These are phyloP conservation scores for Trifolium repens DNA, from an alignment of 306 rosid genomes.

Conservation along the genomic window DNA sequence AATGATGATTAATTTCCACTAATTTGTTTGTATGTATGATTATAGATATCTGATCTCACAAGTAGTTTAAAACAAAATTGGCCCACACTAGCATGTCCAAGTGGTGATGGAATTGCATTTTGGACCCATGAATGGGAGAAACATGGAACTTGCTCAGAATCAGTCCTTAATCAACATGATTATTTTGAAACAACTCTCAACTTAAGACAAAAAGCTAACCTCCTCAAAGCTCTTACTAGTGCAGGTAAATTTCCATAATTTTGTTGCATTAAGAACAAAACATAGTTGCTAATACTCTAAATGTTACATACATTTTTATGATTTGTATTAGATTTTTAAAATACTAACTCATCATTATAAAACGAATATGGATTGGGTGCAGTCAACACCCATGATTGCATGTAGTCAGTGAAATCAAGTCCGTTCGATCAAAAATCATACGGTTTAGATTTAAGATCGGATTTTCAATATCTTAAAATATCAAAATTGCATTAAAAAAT, in stretches of 20 bases:
- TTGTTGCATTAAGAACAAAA: not conserved
- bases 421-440: too few relatives aligned
- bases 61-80: constrained; percentile 54
- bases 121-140: constrained; percentile 83
- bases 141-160: constrained; percentile 84
- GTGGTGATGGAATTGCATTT: constrained; percentile 57
- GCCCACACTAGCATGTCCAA: constrained; percentile 83
- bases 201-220: constrained; percentile 52
- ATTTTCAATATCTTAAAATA: too few relatives aligned
- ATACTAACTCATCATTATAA: too few relatives aligned
- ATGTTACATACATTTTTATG: too few relatives aligned
- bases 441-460: too few relatives aligned
- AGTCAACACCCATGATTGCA: too few relatives aligned
- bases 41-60: constrained; percentile 40
- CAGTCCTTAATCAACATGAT: constrained; percentile 63
- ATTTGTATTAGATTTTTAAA: too few relatives aligned
- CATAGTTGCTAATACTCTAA: not conserved
- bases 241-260: constrained; percentile 47
- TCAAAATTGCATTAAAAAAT: too few relatives aligned
- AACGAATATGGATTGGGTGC: too few relatives aligned
- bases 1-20: constrained; percentile 19
- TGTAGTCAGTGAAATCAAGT: too few relatives aligned
- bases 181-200: constrained; percentile 64
- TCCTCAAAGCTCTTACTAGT: constrained; percentile 58
- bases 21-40: constrained; percentile 7